phyloP scores from a whole-genome alignment of 2,329 filamentous ascomycete species.

The Arthrinium phaeospermum region DNA sequence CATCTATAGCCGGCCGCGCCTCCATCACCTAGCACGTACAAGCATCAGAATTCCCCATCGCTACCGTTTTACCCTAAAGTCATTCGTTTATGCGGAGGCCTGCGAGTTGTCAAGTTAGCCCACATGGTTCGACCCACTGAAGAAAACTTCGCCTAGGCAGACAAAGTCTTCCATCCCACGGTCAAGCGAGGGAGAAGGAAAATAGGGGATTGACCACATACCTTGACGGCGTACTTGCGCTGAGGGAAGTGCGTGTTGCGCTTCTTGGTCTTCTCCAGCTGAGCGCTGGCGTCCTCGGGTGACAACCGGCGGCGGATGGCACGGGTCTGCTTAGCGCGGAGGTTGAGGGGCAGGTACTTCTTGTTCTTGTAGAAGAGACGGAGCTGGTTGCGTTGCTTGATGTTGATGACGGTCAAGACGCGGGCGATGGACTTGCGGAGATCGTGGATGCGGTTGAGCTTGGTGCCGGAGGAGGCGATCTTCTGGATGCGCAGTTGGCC shows the following conservation, averaged over 20 bases:
- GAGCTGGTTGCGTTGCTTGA: constrained; percentile 97
- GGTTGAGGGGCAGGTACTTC: constrained; percentile 98
- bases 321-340: constrained; percentile 97
- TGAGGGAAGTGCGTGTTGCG: constrained; percentile 94
- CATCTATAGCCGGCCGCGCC: constrained; percentile 17
- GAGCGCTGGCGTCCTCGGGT: constrained; percentile 83
- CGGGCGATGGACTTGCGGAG: constrained; percentile 99
- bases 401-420: constrained; percentile 99
- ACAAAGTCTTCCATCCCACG: neutral
- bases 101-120: neutral
- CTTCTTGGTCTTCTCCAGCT: constrained; percentile 97
- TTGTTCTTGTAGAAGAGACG: constrained; percentile 99
- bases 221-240: constrained; percentile 99
- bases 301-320: constrained; percentile 96
- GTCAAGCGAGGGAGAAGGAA: neutral
- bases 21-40: constrained; percentile 17
- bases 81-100: constrained; percentile 21
- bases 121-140: neutral
- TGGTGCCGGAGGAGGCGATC: constrained; percentile 92
- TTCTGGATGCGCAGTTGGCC: constrained; percentile 97
- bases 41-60: constrained; percentile 16
- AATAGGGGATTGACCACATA: constrained; percentile 48
- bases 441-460: constrained; percentile 98
- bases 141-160: neutral
- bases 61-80: constrained; percentile 17